phyloP scores from a whole-genome alignment of 192 early-diverging fungal species.

The Linnemannia zychae region DNA sequence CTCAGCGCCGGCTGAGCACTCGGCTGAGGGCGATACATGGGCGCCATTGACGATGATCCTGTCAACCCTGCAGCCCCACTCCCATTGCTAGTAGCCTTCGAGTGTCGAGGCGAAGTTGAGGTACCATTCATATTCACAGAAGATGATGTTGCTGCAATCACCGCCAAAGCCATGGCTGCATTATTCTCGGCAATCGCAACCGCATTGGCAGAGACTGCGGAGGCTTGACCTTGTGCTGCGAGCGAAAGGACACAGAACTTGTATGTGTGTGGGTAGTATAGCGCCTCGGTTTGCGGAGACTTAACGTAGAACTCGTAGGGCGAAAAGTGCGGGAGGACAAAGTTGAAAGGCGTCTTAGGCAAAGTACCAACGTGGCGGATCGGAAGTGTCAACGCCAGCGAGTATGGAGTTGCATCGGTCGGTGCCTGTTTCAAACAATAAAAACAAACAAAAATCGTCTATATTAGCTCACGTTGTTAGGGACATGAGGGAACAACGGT shows the following conservation, averaged over 20 bases:
- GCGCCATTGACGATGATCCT: conserved; percentile 12
- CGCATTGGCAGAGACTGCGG: conserved; percentile 25
- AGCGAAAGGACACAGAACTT: conserved; percentile 56
- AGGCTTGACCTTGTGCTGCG: conserved; percentile 30
- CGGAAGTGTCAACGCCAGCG: conserved; percentile 53
- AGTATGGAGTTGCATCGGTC: conserved; percentile 49
- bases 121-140: neutral
- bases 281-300: conserved; percentile 59
- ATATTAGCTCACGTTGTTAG: neutral
- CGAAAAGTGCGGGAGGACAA: conserved; percentile 57
- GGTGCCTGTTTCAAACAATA: conserved; percentile 10
- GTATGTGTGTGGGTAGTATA: conserved; percentile 64
- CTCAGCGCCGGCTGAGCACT: neutral
- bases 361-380: conserved; percentile 43
- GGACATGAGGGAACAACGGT: neutral
- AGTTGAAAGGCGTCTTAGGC: conserved; percentile 55
- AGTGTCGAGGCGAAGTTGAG: neutral
- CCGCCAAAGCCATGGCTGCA: too few species aligned
- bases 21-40: conserved; percentile 1
- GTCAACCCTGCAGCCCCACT: neutral
- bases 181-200: conserved; percentile 23
- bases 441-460: neutral
- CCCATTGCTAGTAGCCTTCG: neutral
- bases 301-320: conserved; percentile 65
- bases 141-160: neutral